Evolutionary conservation across 2,329 filamentous ascomycete species (phyloP), one percentile per base, ranked within the genome.

Genomic region (Pseudocercospora fuligena): DNA sequence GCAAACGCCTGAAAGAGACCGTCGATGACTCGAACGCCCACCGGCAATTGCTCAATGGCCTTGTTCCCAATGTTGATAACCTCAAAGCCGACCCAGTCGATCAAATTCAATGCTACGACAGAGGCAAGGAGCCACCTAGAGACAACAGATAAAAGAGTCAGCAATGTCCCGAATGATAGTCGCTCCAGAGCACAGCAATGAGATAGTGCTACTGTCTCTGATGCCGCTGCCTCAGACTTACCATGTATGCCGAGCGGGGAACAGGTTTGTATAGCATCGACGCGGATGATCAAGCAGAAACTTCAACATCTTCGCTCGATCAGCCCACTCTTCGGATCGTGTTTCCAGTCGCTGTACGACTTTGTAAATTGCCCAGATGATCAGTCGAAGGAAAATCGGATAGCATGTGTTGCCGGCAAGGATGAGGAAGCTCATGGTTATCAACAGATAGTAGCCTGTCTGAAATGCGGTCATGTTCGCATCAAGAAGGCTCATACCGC

Each of bases 401-500:
- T 88, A 90, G 56, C 81, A 82, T 0, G 85, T 87, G 61, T 87
- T 85, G 1, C 85, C 86, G 0, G 83, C 82, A 6, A 86, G 80
- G 2, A 84, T 84, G 3, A 61, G 36, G 27, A 69, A 64, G 59
- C 78, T 80, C 77, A 86, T 79, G 2, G 79, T 83, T 11, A 58
- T 14, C n/a, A 86, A 72, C 64, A 87, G 77, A 2, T 79, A 82
- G n/a, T 77, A 75, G 29, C 74, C 73, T 0, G 73, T 80, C 65
- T 87, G 84, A 65, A 89, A 90, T 0, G 86, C 86, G 3, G 86
- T 80, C 80, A 92, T 89, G 73, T 90, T 90, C 47, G 85, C 84
- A 74, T 91, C 88, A 12, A 91, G 78, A 40, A 91, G 80, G 21
- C 85, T 86, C 88, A 92, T 90, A 47, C 89, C 89, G n/a, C 85